Percentiles rank a stretch among this genome's conserved stretches.
Evolutionary conservation across 2,329 filamentous ascomycete genomes (phyloP).

Genomic region (Claviceps cyperi): DNA sequence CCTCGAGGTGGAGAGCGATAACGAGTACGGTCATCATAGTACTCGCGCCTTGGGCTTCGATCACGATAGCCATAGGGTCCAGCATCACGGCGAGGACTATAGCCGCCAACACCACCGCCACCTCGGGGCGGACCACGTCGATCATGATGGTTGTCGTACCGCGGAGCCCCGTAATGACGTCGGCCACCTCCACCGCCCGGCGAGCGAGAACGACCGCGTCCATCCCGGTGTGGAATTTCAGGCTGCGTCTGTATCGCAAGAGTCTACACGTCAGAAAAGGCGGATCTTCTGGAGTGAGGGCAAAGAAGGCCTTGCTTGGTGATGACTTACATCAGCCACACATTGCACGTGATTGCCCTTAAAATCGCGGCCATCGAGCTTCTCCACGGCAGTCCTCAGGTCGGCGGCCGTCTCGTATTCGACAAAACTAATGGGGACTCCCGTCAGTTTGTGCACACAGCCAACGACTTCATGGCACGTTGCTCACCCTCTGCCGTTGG

Average conservation of each 20-base stretch:
- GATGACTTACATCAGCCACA: conserved; percentile 61
- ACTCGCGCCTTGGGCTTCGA: conserved; percentile 70
- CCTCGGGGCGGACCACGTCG: conserved; percentile 56
- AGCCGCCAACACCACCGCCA: conserved; percentile 38
- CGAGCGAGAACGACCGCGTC: conserved; percentile 63
- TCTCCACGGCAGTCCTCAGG: conserved; percentile 81
- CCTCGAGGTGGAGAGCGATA: conserved; percentile 71
- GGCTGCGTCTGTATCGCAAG: conserved; percentile 53
- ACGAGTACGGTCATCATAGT: conserved; percentile 71
- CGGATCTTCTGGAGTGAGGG: neutral
- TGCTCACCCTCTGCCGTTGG: conserved; percentile 77
- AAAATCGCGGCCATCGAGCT: conserved; percentile 85
- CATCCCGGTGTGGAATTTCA: conserved; percentile 53
- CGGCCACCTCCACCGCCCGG: conserved; percentile 29
- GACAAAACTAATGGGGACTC: conserved; percentile 54
- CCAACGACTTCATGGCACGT: neutral
- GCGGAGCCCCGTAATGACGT: conserved; percentile 48
- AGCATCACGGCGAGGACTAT: conserved; percentile 60
- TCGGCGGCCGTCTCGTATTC: conserved; percentile 92
- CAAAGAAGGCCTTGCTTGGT: neutral
- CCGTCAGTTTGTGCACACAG: neutral
- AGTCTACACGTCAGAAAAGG: neutral
- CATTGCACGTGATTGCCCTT: conserved; percentile 81
- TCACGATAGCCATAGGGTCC: conserved; percentile 70
- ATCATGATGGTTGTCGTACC: conserved; percentile 68